phyloP scores from a whole-genome alignment of 2,329 filamentous ascomycete species.

The Fusarium neocosmosporiellum region DNA sequence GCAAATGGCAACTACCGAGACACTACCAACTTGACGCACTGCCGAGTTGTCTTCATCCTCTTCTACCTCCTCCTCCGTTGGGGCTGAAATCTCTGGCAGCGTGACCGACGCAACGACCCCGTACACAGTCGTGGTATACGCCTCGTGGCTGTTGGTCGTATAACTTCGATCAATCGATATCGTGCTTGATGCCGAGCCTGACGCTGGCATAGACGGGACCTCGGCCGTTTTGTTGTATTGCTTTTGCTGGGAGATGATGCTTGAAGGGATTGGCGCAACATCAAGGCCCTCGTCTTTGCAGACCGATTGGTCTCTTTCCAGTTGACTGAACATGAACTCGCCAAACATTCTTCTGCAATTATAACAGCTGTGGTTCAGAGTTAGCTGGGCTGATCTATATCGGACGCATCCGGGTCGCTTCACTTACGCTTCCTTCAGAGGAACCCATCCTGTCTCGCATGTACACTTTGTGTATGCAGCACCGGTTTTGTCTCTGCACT shows the following conservation, averaged over 20 bases:
- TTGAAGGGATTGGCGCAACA: conserved; percentile 21
- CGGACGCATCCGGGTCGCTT: not conserved
- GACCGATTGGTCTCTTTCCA: not conserved
- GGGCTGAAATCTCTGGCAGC: not conserved
- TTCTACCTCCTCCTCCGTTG: not conserved
- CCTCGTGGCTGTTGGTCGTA: conserved; percentile 1
- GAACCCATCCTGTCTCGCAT: conserved; percentile 28
- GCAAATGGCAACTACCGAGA: not conserved
- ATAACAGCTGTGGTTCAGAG: conserved; percentile 8
- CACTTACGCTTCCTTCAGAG: conserved; percentile 23
- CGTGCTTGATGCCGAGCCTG: not conserved
- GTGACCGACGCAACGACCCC: not conserved
- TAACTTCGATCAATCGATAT: conserved; percentile 7
- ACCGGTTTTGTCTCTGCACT: conserved; percentile 23
- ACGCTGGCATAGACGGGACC: conserved; percentile 8
- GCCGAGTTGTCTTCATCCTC: not conserved
- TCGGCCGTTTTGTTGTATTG: conserved; percentile 20
- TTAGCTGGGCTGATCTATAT: not conserved
- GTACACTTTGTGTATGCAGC: conserved; percentile 16
- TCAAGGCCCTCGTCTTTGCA: conserved; percentile 8
- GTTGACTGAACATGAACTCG: not conserved
- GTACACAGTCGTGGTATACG: not conserved
- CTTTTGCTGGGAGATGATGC: conserved; percentile 25
- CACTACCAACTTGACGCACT: not conserved
- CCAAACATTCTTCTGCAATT: conserved; percentile 17